Evolutionary conservation across 2,329 filamentous ascomycete species (phyloP), one percentile per base, ranked within the genome.

Genomic region (Talaromyces sp.): DNA sequence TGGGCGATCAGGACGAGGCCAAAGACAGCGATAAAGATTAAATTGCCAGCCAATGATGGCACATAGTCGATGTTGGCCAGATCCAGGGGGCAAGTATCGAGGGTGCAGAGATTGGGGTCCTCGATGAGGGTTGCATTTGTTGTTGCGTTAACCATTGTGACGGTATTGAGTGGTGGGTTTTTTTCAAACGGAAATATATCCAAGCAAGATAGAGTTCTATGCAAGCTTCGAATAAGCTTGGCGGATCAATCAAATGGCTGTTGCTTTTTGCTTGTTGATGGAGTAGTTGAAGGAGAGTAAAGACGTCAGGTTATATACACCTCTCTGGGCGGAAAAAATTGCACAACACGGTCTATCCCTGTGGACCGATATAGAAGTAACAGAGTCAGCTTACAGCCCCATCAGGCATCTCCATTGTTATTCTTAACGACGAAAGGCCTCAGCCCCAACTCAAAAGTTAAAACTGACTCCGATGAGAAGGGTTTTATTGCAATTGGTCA

Each of bases 21-120:
- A 67, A 86, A 88, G 42, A 87, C 65, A 39, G 71, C 79, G 2
- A 81, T 63, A 66, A 85, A 85, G 54, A 78, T 62, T 53, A 76
- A 72, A 68, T 88, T 88, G 62, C 82, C 82, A 10, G 73, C 71
- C 1, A 87, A 71, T 30, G 77, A 77, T 30, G 87, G 81, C 33
- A 79, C 76, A 72, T 87, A 88, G 58, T 75, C 68, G 70, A 86
- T 84, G 65, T 77, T 80, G 17, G 73, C 77, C 36, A 63, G 64
- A 27, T 47, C 57, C 27, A 78, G 61, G 0, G 73, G 69, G 59
- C 78, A 80, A 6, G 70, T 74, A 1, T 68, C 66, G 32, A 76
- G 53, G 10, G 73, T 77, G 65, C 77, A 79, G 56, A 69, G 64
- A 25, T 67, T 61, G 4, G 63, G 52, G 32, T 62, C 47, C 32